phyloP scores from a whole-genome alignment of 768 basidiomycete genomes.

The Termitomyces sp. region DNA sequence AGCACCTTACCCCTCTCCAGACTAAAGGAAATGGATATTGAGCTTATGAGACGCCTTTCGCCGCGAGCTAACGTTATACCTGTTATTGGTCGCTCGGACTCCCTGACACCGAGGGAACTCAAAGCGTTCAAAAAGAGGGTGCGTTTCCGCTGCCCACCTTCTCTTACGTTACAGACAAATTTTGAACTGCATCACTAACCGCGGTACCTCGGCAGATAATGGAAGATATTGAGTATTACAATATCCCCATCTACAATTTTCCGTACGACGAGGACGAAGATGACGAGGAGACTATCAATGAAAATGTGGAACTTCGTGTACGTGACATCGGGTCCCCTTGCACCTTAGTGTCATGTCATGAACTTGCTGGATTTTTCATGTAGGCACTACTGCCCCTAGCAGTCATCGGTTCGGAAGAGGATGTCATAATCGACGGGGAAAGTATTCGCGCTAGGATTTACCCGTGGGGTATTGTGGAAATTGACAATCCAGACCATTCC shows the following conservation, averaged over 20 bases:
- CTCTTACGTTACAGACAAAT: slow-evolving; percentile 6
- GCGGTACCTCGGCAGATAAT: slow-evolving; percentile 52
- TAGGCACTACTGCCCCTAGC: slow-evolving; percentile 77
- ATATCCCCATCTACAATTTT: slow-evolving; percentile 92
- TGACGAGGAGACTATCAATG: slow-evolving; percentile 86
- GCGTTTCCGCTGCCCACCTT: slow-evolving; percentile 14
- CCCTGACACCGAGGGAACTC: slow-evolving; percentile 78
- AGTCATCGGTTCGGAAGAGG: slow-evolving; percentile 85
- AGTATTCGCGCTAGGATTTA: slow-evolving; percentile 78
- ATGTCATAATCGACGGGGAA: slow-evolving; percentile 76
- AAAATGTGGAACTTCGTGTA: slow-evolving; percentile 85
- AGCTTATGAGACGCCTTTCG: slow-evolving; percentile 85
- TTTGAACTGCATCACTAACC: slow-evolving; percentile 9
- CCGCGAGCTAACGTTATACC: slow-evolving; percentile 94
- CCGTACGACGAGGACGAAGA: slow-evolving; percentile 93
- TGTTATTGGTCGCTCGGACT: slow-evolving; percentile 84
- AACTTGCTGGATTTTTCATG: background rate
- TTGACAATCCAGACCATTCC: slow-evolving; percentile 88
- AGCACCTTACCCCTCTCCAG: slow-evolving; percentile 27
- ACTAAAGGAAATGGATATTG: slow-evolving; percentile 88
- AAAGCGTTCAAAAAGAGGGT: slow-evolving; percentile 81
- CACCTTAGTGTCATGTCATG: background rate
- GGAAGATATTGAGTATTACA: slow-evolving; percentile 90
- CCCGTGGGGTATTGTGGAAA: slow-evolving; percentile 90
- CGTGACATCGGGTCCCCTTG: slow-evolving; percentile 13